Conservation (phyloP, 2,329 filamentous ascomycete species). For the Coniochaeta prunicola region DNA sequence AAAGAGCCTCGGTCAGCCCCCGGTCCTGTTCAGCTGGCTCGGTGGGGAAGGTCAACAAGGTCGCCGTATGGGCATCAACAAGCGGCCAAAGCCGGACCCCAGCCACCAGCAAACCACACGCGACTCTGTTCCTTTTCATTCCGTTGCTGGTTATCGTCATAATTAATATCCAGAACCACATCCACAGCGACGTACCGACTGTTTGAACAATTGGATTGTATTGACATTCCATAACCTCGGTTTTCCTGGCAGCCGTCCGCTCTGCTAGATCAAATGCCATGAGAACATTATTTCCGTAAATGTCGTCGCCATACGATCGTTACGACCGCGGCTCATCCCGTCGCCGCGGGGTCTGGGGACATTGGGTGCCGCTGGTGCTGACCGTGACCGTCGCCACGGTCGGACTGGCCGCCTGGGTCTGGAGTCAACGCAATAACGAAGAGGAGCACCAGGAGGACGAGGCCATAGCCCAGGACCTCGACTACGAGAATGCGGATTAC, state of each 20-base stretch:
- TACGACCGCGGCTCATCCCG: slow-evolving; percentile 48
- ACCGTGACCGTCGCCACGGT: slow-evolving; percentile 84
- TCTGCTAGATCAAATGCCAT: slow-evolving; percentile 22
- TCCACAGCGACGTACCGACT: background rate
- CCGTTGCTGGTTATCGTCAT: background rate
- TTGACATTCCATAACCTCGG: background rate
- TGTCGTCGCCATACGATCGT: slow-evolving; percentile 58
- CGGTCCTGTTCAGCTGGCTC: background rate
- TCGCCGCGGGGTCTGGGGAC: slow-evolving; percentile 61
- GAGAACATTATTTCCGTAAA: slow-evolving; percentile 31
- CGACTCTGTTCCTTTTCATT: background rate
- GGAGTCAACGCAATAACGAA: slow-evolving; percentile 77
- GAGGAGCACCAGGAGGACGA: slow-evolving; percentile 59
- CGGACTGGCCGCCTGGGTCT: slow-evolving; percentile 84
- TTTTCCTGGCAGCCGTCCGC: background rate
- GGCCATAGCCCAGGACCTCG: slow-evolving; percentile 40
- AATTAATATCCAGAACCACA: background rate
- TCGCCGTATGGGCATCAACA: background rate
- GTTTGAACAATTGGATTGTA: background rate
- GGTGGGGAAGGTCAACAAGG: slow-evolving; percentile 2
- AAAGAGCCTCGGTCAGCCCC: slow-evolving; percentile 1
- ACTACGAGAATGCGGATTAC: slow-evolving; percentile 40
- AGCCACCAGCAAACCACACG: background rate
- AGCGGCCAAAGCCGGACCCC: background rate
- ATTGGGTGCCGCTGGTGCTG: slow-evolving; percentile 83